Percentiles rank a stretch among this genome's conserved stretches.
These are phyloP conservation scores for Fusarium sp. DNA, from an alignment of 2,329 filamentous ascomycete genomes.

Conservation along the genomic window DNA sequence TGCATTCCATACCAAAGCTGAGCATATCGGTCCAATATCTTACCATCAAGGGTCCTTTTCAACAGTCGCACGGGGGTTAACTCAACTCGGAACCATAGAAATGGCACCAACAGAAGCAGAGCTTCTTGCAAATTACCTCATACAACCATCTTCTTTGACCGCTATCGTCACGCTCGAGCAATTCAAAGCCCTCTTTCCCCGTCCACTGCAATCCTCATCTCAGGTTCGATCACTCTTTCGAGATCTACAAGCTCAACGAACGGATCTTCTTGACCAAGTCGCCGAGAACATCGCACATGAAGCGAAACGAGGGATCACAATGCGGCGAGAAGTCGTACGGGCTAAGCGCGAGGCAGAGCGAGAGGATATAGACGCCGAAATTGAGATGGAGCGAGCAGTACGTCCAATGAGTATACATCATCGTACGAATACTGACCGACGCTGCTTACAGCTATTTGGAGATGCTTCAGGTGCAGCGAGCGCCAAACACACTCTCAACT, in stretches of 20 bases:
- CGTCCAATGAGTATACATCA: slow-evolving; percentile 28
- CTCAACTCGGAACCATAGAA: slow-evolving; percentile 19
- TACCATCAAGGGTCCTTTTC: background rate
- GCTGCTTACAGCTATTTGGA: slow-evolving; percentile 64
- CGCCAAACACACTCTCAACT: slow-evolving; percentile 67
- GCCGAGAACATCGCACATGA: slow-evolving; percentile 72
- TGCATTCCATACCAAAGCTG: background rate
- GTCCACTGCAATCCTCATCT: slow-evolving; percentile 69
- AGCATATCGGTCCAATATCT: background rate
- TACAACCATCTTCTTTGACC: slow-evolving; percentile 78
- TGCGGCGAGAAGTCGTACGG: slow-evolving; percentile 66
- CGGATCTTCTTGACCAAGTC: slow-evolving; percentile 73
- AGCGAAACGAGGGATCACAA: slow-evolving; percentile 65
- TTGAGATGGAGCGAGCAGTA: slow-evolving; percentile 70
- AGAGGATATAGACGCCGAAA: slow-evolving; percentile 69
- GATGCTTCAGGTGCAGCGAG: slow-evolving; percentile 54
- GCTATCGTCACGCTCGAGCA: slow-evolving; percentile 77
- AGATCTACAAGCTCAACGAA: slow-evolving; percentile 79
- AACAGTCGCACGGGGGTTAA: background rate
- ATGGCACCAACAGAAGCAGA: slow-evolving; percentile 80
- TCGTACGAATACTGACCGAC: background rate
- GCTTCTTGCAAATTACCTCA: slow-evolving; percentile 81
- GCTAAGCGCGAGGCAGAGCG: slow-evolving; percentile 61
- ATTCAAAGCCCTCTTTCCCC: slow-evolving; percentile 81
- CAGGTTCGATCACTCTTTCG: slow-evolving; percentile 78